Conservation (phyloP, 1,139 yeast species). For the Candida pseudocylindracea region DNA sequence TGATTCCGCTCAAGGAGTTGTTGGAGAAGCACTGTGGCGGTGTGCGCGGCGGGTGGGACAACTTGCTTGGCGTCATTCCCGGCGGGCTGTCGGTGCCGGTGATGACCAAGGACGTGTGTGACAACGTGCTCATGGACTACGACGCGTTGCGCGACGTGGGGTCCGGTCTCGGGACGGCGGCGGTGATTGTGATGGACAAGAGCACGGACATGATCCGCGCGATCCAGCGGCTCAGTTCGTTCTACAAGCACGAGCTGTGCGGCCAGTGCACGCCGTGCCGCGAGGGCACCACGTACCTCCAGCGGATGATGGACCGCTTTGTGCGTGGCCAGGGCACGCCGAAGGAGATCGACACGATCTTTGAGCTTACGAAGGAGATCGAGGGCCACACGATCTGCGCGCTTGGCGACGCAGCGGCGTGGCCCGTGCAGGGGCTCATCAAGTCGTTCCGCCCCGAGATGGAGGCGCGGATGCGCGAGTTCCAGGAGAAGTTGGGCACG, state of each 20-base stretch:
- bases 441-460: conserved; percentile 65
- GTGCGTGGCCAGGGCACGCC: conserved; percentile 56
- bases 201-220: conserved; percentile 68
- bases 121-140: conserved; percentile 58
- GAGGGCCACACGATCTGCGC: conserved; percentile 89
- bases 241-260: conserved; percentile 80
- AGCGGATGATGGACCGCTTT: conserved; percentile 68
- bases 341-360: conserved; percentile 63
- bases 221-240: conserved; percentile 61
- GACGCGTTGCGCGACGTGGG: conserved; percentile 72
- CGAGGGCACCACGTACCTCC: conserved; percentile 79
- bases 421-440: conserved; percentile 81
- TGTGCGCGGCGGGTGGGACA: conserved; percentile 81
- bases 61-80: conserved; percentile 65
- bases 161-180: conserved; percentile 80
- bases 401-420: conserved; percentile 79
- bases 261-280: conserved; percentile 93
- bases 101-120: conserved; percentile 44
- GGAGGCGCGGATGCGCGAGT: conserved; percentile 43
- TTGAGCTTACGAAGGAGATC: conserved; percentile 62
- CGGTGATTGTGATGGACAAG: conserved; percentile 77
- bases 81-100: conserved; percentile 81
- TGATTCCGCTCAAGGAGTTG: conserved; percentile 60
- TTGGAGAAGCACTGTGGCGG: conserved; percentile 83
- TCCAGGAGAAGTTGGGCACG: conserved; percentile 14